These are phyloP conservation scores for Galium porrigens DNA, from an alignment of 305 asterid species.

Conservation along the genomic window DNA sequence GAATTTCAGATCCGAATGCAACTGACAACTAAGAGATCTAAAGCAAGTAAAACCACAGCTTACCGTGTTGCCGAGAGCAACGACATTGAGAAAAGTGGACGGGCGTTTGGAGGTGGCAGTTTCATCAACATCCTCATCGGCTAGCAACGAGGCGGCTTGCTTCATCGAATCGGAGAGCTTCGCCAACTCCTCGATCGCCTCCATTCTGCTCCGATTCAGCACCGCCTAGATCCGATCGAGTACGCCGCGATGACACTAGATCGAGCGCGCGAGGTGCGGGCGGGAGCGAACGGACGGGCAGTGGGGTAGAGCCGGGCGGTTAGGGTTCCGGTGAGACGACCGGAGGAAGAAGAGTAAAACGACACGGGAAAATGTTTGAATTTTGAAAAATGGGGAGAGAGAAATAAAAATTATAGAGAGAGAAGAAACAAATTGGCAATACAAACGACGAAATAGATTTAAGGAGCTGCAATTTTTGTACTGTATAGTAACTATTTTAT, in stretches of 20 bases:
- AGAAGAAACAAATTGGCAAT: background rate
- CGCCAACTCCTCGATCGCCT: slow-evolving; percentile 76
- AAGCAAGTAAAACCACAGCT: slow-evolving; percentile 14
- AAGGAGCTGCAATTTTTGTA: background rate
- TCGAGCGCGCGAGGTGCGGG: slow-evolving; percentile 9
- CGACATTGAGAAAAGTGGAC: slow-evolving; percentile 86
- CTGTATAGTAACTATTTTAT: background rate
- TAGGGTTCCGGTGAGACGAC: slow-evolving; percentile 19
- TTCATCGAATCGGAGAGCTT: slow-evolving; percentile 87
- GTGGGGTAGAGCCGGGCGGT: background rate
- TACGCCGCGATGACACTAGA: slow-evolving; percentile 13
- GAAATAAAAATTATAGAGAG: background rate
- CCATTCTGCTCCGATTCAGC: slow-evolving; percentile 39
- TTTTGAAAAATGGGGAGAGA: slow-evolving; percentile 15
- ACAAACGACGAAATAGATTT: background rate
- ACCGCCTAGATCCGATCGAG: slow-evolving; percentile 33
- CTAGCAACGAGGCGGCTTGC: slow-evolving; percentile 80
- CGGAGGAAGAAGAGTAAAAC: slow-evolving; percentile 12
- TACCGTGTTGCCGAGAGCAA: slow-evolving; percentile 89
- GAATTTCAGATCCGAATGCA: slow-evolving; percentile 12
- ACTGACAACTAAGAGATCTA: slow-evolving; percentile 11
- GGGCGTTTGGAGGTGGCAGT: slow-evolving; percentile 52
- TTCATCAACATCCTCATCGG: slow-evolving; percentile 86
- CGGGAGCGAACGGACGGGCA: background rate
- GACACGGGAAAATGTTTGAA: slow-evolving; percentile 8